A percentile compares a stretch with the other conserved stretches of the same genome.
These are phyloP conservation scores for Megacollybia marginata DNA, from an alignment of 768 basidiomycete species.

Conservation along the genomic window DNA sequence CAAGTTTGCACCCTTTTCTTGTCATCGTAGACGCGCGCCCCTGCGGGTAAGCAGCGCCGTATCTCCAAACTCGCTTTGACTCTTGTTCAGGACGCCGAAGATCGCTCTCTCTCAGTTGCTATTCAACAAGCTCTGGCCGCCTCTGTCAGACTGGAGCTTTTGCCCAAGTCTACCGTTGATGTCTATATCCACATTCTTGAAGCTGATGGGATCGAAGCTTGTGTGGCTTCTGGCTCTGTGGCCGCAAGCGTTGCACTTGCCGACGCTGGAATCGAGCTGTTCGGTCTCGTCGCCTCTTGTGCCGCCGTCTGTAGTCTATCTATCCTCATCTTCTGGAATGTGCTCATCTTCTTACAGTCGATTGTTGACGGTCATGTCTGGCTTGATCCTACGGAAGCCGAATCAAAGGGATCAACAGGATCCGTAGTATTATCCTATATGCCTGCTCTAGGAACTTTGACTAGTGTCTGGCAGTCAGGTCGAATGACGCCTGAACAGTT, in stretches of 20 bases:
- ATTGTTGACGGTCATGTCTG: constrained; percentile 51
- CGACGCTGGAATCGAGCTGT: constrained; percentile 88
- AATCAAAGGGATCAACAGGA: constrained; percentile 49
- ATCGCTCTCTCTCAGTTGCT: constrained; percentile 73
- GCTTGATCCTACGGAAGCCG: constrained; percentile 77
- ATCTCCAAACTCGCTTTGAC: constrained; percentile 6
- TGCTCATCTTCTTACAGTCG: constrained; percentile 34
- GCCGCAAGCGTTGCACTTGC: constrained; percentile 89
- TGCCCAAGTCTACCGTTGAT: constrained; percentile 95
- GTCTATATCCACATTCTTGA: constrained; percentile 86
- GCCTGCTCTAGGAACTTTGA: constrained; percentile 80
- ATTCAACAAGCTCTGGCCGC: constrained; percentile 83
- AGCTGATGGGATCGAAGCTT: constrained; percentile 85
- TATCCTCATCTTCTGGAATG: not conserved
- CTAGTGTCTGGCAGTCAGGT: constrained; percentile 84
- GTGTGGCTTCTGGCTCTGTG: constrained; percentile 77
- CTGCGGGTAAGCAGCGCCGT: constrained; percentile 57
- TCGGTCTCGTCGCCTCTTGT: constrained; percentile 81
- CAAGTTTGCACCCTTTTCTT: constrained; percentile 94
- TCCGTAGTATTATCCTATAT: constrained; percentile 78
- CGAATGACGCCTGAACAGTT: constrained; percentile 46
- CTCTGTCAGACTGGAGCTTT: constrained; percentile 75
- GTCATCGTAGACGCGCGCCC: constrained; percentile 67
- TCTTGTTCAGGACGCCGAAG: constrained; percentile 80
- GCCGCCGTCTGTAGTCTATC: constrained; percentile 49